Evolutionary conservation across 2,329 filamentous ascomycete genomes (phyloP), one percentile per base, ranked within the genome.

Genomic region (Conoideocrella luteorostrata): DNA sequence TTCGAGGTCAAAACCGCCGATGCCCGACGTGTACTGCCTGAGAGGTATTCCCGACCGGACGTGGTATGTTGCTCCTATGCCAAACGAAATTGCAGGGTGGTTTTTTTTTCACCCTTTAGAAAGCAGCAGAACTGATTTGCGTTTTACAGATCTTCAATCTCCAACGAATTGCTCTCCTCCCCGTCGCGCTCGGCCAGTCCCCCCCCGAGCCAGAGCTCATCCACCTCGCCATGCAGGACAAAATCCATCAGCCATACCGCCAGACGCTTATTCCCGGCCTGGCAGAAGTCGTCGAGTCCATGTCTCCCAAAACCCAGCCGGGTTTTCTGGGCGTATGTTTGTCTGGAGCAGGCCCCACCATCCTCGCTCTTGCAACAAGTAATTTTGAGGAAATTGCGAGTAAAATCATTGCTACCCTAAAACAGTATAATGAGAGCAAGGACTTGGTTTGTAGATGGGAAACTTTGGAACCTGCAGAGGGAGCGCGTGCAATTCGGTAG

Each of bases 191-290:
- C 36, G 89, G 90, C 51, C 84, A 88, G 62, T 91, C 86, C 7
- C 91, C 93, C 9, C 91, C 90, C 2, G 86, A 96, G 60, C 84
- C 93, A 18, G 84, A 94, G 56, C 84, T 95, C 65, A 98, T 98
- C 63, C 94, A 94, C 70, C 82, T 94, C 38, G 91, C 90, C 37
- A 98, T 98, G 93, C 93, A 97, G 69, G 93, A 98, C 71, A 95
- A 90, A 68, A 81, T 98, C 48, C 93, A 98, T 69, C 93, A 98
- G 67, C 93, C 89, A 34, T 97, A 98, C 71, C 84, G 93, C 43
- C 84, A 93, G 67, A 84, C 78, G 2, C 78, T 98, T 49, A 95
- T 98, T 54, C 93, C 93, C 1, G 93, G 91, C 1, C 75, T 98
- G 45, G 85, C 86, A 13, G 86, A 95, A 61, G 91, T 98, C 43